These are phyloP conservation scores for Tritrichomonas musculus DNA, from an alignment of 208 protist species.

Conservation along the genomic window DNA sequence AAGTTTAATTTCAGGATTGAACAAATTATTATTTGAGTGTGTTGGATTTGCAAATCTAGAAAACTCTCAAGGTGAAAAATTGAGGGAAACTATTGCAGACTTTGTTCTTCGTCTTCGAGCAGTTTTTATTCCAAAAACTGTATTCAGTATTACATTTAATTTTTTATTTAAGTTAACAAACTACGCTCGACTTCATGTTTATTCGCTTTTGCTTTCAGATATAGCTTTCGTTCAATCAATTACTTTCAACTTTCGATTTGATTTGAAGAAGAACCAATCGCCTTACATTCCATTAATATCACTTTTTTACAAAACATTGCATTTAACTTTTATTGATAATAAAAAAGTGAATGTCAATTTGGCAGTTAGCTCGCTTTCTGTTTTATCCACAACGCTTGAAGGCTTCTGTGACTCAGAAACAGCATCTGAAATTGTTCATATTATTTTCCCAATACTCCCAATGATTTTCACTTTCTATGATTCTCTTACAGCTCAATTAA, in stretches of 20 bases:
- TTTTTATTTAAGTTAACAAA: neutral
- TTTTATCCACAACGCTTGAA: neutral
- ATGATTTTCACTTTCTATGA: neutral
- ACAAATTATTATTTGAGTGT: neutral
- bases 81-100: neutral
- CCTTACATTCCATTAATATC: neutral
- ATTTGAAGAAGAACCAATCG: neutral
- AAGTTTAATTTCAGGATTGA: neutral
- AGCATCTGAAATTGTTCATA: neutral
- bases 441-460: neutral
- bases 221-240: neutral
- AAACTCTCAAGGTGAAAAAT: neutral
- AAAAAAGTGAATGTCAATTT: neutral
- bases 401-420: neutral
- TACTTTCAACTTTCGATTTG: neutral
- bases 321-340: neutral
- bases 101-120: neutral
- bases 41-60: neutral
- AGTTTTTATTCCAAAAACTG: neutral
- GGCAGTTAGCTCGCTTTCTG: neutral
- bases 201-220: neutral
- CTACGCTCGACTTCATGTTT: neutral
- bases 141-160: neutral
- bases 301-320: neutral
- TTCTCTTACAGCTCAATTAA: neutral